Evolutionary conservation across 129 eudicot genomes (phyloP).

Genomic region (Artemisia argyi): DNA sequence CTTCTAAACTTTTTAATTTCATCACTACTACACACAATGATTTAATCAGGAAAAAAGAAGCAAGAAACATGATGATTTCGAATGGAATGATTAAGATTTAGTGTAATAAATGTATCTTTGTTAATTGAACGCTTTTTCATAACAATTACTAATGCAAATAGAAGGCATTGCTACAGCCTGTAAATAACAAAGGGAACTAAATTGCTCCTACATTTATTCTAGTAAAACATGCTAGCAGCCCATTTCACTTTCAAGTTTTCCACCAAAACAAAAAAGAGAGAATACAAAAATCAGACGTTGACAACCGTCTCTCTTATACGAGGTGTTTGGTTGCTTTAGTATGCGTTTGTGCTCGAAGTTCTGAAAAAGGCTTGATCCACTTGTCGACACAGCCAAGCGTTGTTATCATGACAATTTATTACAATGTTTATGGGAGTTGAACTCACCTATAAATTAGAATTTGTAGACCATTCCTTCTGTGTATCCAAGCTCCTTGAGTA

Average conservation of each 20-base stretch:
- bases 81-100: neutral
- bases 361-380: neutral
- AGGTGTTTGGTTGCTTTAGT: constrained; percentile 1
- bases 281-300: constrained; percentile 1
- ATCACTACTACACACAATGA: too few species aligned
- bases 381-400: neutral
- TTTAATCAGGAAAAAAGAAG: neutral
- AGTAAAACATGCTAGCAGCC: neutral
- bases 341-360: constrained; percentile 11
- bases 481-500: constrained; percentile 94
- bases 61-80: neutral
- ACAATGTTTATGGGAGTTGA: neutral
- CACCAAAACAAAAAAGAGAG: neutral
- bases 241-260: neutral
- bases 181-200: neutral
- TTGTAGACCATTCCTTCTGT: constrained; percentile 93
- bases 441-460: constrained; percentile 40
- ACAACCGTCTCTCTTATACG: constrained; percentile 1
- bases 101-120: neutral
- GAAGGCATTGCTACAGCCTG: constrained; percentile 9
- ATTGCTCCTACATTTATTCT: constrained; percentile 20
- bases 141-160: neutral
- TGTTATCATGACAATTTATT: constrained; percentile 14
- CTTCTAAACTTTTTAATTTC: too few species aligned
- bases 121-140: neutral